A percentile compares a stretch with the other conserved stretches of the same genome.
These are phyloP conservation scores for Aspergillus conjunctus DNA, from an alignment of 495 filamentous ascomycete genomes.

Conservation along the genomic window DNA sequence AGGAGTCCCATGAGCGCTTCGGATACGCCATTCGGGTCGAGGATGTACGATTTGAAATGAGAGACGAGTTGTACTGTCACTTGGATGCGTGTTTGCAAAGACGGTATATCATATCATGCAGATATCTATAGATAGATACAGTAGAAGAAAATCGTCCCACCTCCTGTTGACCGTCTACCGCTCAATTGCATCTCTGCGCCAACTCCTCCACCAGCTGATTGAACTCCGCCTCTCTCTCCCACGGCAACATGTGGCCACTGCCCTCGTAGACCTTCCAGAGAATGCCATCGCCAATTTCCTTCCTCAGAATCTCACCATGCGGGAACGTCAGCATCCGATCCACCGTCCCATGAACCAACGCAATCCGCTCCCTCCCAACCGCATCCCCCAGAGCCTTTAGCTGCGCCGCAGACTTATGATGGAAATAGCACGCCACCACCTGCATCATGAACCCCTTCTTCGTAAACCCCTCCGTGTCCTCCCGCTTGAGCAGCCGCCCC, in stretches of 20 bases:
- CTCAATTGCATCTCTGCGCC: conserved; percentile 34
- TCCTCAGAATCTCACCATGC: conserved; percentile 62
- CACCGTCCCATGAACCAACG: conserved; percentile 70
- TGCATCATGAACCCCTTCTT: conserved; percentile 73
- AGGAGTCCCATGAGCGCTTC: too few relatives aligned
- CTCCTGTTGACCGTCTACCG: not conserved
- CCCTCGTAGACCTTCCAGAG: conserved; percentile 60
- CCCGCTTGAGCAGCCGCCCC: conserved; percentile 69
- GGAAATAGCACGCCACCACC: conserved; percentile 76
- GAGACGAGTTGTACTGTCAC: too few relatives aligned
- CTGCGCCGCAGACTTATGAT: conserved; percentile 67
- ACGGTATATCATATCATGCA: not conserved
- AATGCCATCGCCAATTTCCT: conserved; percentile 52
- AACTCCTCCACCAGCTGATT: conserved; percentile 59
- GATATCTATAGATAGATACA: not conserved
- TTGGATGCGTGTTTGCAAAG: not conserved
- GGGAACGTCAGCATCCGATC: conserved; percentile 74
- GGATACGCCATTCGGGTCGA: too few relatives aligned
- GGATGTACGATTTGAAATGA: too few relatives aligned
- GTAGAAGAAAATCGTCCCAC: not conserved
- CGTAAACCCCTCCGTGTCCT: conserved; percentile 55
- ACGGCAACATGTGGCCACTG: conserved; percentile 66
- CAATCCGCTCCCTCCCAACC: conserved; percentile 71
- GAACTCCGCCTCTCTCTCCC: conserved; percentile 65
- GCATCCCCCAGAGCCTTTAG: conserved; percentile 61